Conservation (phyloP, 2,329 filamentous ascomycete species). For the Curvularia lunata region DNA sequence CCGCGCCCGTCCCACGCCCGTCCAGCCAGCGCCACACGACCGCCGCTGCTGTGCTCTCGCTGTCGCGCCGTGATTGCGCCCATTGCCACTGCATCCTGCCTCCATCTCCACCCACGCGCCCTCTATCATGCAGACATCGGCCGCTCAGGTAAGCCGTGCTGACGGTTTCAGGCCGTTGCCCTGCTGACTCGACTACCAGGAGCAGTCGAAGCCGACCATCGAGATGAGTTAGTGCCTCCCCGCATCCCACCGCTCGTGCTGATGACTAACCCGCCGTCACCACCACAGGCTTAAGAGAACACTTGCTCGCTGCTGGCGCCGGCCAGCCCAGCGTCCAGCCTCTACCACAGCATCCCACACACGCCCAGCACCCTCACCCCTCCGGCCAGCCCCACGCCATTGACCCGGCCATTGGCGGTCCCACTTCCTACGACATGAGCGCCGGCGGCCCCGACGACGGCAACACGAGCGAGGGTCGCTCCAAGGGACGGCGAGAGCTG, state of each 20-base stretch:
- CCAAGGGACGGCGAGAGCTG: conserved; percentile 81
- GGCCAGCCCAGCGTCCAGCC: conserved; percentile 47
- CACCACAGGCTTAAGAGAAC: conserved; percentile 65
- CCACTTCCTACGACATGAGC: conserved; percentile 55
- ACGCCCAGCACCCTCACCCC: conserved; percentile 41
- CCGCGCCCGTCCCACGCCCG: neutral
- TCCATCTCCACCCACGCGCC: conserved; percentile 41
- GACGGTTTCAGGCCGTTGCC: conserved; percentile 17
- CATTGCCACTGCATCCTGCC: conserved; percentile 36
- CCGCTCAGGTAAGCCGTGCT: conserved; percentile 62
- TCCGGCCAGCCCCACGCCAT: conserved; percentile 61
- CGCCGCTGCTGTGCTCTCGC: conserved; percentile 2
- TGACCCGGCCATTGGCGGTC: conserved; percentile 63
- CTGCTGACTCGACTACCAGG: conserved; percentile 42
- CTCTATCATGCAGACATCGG: conserved; percentile 48
- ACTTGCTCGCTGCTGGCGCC: conserved; percentile 63
- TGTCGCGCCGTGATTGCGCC: conserved; percentile 29
- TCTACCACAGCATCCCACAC: conserved; percentile 41
- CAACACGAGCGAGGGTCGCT: conserved; percentile 52
- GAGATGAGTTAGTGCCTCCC: conserved; percentile 52
- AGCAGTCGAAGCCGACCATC: conserved; percentile 47
- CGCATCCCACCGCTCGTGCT: conserved; percentile 12
- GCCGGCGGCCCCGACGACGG: conserved; percentile 56
- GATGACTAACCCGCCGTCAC: conserved; percentile 42
- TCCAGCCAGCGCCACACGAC: neutral